Evolutionary conservation across 371 early-diverging fungal genomes (phyloP).

Genomic region (Fennellomyces sp.): DNA sequence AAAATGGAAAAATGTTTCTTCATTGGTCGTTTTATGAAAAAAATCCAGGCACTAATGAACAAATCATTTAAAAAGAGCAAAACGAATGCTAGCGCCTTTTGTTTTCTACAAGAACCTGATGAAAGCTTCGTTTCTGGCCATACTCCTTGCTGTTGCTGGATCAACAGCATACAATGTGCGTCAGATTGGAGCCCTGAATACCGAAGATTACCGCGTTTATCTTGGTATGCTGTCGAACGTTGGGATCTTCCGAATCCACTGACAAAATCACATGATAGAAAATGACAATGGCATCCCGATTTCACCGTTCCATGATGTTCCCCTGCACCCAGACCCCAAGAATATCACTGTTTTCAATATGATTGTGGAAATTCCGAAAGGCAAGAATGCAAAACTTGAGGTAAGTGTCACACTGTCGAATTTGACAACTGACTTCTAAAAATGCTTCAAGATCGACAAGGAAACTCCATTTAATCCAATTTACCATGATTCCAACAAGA

Average conservation of each 20-base stretch:
- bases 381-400: constrained; percentile 99
- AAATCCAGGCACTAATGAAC: too few relatives aligned
- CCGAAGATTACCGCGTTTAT: constrained; percentile 83
- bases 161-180: constrained; percentile 73
- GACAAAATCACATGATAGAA: constrained; percentile 7
- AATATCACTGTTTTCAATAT: constrained; percentile 66
- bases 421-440: too few relatives aligned
- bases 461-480: constrained; percentile 91
- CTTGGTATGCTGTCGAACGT: constrained; percentile 73
- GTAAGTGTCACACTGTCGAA: constrained; percentile 38
- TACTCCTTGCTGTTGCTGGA: neutral
- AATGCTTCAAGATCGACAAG: constrained; percentile 10
- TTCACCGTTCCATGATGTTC: constrained; percentile 16
- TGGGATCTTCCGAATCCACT: too few relatives aligned
- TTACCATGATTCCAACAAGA: constrained; percentile 98
- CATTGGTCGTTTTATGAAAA: too few relatives aligned
- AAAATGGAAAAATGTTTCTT: too few relatives aligned
- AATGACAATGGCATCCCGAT: constrained; percentile 11
- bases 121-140: too few relatives aligned
- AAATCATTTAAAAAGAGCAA: too few relatives aligned
- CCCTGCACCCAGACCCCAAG: constrained; percentile 2
- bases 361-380: constrained; percentile 99
- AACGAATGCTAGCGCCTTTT: too few relatives aligned
- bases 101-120: too few relatives aligned
- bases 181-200: constrained; percentile 82